A percentile compares a stretch with the other conserved stretches of the same genome.
phyloP scores from a whole-genome alignment of 345 rosid genomes.

The Eucalyptus tenuipes region DNA sequence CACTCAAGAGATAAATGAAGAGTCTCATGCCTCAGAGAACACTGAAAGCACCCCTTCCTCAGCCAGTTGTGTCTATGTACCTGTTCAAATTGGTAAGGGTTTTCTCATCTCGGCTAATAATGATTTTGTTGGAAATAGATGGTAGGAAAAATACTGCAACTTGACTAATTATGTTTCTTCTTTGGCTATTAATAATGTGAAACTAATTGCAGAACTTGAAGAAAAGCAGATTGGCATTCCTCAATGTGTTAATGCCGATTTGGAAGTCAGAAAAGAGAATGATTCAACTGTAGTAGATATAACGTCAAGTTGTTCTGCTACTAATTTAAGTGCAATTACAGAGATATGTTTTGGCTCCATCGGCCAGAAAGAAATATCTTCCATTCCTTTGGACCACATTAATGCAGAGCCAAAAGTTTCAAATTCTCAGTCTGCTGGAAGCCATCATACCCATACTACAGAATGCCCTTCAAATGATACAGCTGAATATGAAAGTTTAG shows the following conservation, averaged over 20 bases:
- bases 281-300: constrained; percentile 2
- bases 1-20: constrained; percentile 13
- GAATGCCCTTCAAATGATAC: background rate
- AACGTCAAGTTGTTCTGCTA: background rate
- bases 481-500: background rate
- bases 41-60: constrained; percentile 4
- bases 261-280: constrained; percentile 1
- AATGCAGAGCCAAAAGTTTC: background rate
- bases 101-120: background rate
- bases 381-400: background rate
- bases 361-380: background rate
- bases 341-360: background rate
- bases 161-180: background rate
- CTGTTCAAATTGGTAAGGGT: constrained; percentile 3
- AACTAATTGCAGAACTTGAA: background rate
- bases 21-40: constrained; percentile 4
- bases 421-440: background rate
- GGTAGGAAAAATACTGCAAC: background rate
- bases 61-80: background rate
- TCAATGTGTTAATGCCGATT: background rate
- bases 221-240: background rate
- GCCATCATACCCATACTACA: background rate
- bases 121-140: background rate
- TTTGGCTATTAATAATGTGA: background rate
- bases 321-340: background rate